A percentile compares a stretch with the other conserved stretches of the same genome.
Evolutionary conservation across 176 grass and related monocot species (phyloP).

Genomic region (Aegilops umbellulata): DNA sequence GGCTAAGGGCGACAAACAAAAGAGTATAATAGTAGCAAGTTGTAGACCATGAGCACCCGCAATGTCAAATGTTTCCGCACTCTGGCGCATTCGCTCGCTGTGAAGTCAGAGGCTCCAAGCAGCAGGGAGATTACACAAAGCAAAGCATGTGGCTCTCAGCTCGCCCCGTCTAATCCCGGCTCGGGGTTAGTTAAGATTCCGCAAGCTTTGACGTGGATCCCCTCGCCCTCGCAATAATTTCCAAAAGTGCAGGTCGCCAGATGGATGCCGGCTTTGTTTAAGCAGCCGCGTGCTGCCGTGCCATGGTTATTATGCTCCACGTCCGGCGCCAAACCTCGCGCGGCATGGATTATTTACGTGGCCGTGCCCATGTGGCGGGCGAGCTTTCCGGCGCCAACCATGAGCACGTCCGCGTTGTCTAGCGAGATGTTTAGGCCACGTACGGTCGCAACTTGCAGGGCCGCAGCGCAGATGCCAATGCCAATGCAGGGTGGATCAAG

Average conservation of each 20-base stretch:
- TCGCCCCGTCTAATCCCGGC: not conserved
- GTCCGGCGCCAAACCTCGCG: not conserved
- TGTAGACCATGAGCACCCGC: not conserved
- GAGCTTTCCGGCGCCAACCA: not conserved
- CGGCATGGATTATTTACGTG: slow-evolving; percentile 13
- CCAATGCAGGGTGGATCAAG: not conserved
- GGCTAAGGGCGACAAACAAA: not conserved
- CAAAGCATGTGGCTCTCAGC: not conserved
- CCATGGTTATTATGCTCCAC: not conserved
- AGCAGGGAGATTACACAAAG: not conserved
- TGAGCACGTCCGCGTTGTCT: not conserved
- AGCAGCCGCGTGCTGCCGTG: not conserved
- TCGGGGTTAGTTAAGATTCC: not conserved
- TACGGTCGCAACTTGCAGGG: not conserved
- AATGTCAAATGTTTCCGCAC: not conserved
- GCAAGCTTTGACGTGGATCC: not conserved
- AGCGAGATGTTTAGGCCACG: not conserved
- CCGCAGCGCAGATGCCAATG: not conserved
- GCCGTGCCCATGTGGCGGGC: not conserved
- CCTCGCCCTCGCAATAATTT: not conserved
- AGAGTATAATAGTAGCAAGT: not conserved
- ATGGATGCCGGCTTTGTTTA: not conserved
- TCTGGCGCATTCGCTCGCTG: not conserved
- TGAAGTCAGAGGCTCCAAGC: not conserved
- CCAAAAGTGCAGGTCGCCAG: slow-evolving; percentile 16